Evolutionary conservation across 2,329 filamentous ascomycete species (phyloP), one percentile per base, ranked within the genome.

Genomic region (Trichoderma semiorbis): DNA sequence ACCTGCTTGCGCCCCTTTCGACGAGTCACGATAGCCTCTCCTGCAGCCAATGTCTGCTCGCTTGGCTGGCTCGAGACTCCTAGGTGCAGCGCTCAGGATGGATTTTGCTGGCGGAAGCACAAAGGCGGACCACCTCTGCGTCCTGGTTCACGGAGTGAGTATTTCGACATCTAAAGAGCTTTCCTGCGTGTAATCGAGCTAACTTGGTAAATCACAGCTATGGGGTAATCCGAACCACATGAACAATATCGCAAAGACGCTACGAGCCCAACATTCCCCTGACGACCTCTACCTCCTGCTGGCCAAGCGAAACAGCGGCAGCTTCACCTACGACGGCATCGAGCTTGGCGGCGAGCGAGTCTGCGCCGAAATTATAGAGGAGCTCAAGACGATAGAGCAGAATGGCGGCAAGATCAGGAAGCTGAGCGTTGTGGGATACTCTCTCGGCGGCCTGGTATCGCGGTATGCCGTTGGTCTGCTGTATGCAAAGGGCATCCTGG

Each of bases 401-500:
- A 84, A 85, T 32, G 95, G 94, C 26, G 89, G 91, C 75, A 87
- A 88, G 55, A 92, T 98, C 77, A 91, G 84, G 62, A 97, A 94
- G 82, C 85, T 98, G 74, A 97, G 94, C 79, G 85, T 98, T 53
- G 87, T 95, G 57, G 95, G 95, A 50, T 98, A 98, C 80, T 97
- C 94, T 0, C 86, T 98, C 1, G 95, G 95, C 60, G 95, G 95
- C 0, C 84, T 98, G 7, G 90, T 98, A 5, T 90, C 93, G 11
- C 88, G 95, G 72, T 98, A 97, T 83, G 92, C 93, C 2, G 87
- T 97, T 71, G 95, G 95, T 0, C 83, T 98, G 77, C 85, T 98
- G 4, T 89, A 95, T 76, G 91, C 93, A 69, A 93, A 92, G 77
- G 94, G 94, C 10, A 85, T 93, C 72, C 90, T 98, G 71, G 91